These are phyloP conservation scores for Colletotrichum paranaense DNA, from an alignment of 2,329 filamentous ascomycete species.

Conservation along the genomic window DNA sequence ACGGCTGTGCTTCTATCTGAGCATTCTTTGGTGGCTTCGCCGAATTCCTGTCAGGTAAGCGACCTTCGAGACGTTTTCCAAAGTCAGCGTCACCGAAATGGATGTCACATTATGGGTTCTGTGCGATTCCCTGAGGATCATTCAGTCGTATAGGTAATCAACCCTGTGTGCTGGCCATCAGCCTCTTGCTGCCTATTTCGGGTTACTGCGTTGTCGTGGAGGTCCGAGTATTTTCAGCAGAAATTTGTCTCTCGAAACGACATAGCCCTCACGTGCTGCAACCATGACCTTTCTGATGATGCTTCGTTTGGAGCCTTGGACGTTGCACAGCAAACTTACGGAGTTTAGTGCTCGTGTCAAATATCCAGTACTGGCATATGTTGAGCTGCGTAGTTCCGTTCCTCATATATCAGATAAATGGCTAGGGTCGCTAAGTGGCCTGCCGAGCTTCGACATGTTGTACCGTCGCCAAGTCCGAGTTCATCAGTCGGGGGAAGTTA, in stretches of 20 bases:
- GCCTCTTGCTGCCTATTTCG: neutral
- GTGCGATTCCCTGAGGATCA: neutral
- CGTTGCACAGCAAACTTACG: neutral
- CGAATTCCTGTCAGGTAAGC: neutral
- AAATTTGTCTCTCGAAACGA: neutral
- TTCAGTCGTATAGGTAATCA: neutral
- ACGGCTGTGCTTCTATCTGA: constrained; percentile 11
- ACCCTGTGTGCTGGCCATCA: neutral
- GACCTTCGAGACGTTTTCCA: neutral
- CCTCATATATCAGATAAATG: neutral
- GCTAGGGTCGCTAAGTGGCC: too few species aligned
- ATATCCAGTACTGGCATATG: neutral
- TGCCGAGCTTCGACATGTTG: too few species aligned
- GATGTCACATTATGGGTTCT: neutral
- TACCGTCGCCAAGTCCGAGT: too few species aligned
- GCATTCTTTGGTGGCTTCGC: neutral
- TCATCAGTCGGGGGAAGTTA: too few species aligned
- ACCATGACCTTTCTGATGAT: neutral
- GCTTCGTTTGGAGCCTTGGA: neutral
- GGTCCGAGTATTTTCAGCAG: neutral
- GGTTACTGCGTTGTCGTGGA: neutral
- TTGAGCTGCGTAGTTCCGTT: neutral
- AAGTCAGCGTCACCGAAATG: neutral
- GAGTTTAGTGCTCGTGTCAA: neutral
- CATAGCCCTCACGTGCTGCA: neutral